phyloP scores from a whole-genome alignment of 2,329 filamentous ascomycete genomes.

The Ophiostoma sp. region DNA sequence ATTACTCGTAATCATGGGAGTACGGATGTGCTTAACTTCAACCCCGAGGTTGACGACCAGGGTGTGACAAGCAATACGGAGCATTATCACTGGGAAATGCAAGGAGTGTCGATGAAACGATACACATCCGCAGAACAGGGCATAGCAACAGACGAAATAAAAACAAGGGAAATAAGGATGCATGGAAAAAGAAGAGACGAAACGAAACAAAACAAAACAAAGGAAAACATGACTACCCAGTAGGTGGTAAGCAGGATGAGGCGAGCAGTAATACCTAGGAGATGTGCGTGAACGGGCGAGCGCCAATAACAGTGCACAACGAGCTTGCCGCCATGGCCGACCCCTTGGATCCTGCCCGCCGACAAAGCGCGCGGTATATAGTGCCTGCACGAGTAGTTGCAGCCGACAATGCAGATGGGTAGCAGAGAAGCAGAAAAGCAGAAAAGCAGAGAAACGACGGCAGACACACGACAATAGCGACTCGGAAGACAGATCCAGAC shows the following conservation, averaged over 20 bases:
- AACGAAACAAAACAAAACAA: slow-evolving; percentile 14
- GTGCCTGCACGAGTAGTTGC: not conserved
- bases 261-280: not conserved
- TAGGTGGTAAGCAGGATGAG: too few relatives aligned
- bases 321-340: not conserved
- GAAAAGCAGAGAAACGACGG: not conserved
- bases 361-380: slow-evolving; percentile 5
- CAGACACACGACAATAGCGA: too few relatives aligned
- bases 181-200: not conserved
- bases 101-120: slow-evolving; percentile 7
- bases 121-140: not conserved
- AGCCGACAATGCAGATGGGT: not conserved
- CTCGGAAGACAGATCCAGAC: too few relatives aligned
- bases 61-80: not conserved
- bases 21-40: not conserved
- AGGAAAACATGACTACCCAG: not conserved
- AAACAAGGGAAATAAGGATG: not conserved
- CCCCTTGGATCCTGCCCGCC: too few relatives aligned
- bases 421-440: not conserved
- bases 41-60: not conserved
- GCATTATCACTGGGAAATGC: not conserved
- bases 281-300: not conserved
- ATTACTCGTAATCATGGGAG: not conserved
- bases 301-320: not conserved
- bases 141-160: not conserved